These are phyloP conservation scores for Dothistroma pini DNA, from an alignment of 2,329 filamentous ascomycete genomes.

Conservation along the genomic window DNA sequence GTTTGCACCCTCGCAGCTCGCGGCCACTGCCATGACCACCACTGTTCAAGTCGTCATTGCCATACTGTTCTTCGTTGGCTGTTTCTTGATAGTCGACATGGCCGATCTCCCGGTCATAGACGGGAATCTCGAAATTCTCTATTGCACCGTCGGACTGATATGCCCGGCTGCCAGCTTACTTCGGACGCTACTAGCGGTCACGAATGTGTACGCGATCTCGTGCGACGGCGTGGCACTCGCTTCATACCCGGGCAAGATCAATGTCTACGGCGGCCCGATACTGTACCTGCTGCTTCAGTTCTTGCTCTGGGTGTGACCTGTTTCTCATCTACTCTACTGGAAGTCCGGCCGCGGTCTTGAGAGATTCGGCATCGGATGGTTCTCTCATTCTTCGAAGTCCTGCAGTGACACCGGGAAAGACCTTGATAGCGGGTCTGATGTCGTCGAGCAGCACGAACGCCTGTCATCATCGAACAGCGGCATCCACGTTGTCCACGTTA, in stretches of 20 bases:
- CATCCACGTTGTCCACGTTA: conserved; percentile 70
- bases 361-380: conserved; percentile 14
- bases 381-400: too few species aligned
- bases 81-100: too few species aligned
- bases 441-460: conserved; percentile 15
- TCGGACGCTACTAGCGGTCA: too few species aligned
- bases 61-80: too few species aligned
- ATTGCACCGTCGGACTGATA: too few species aligned
- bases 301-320: conserved; percentile 63
- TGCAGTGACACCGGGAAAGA: too few species aligned
- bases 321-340: conserved; percentile 72
- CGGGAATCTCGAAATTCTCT: too few species aligned
- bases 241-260: conserved; percentile 63
- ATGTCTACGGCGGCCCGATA: conserved; percentile 76
- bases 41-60: conserved; percentile 18
- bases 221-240: conserved; percentile 62
- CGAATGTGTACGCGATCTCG: conserved; percentile 77
- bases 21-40: conserved; percentile 6
- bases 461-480: conserved; percentile 56
- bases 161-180: too few species aligned
- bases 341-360: conserved; percentile 58
- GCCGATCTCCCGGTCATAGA: too few species aligned
- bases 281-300: conserved; percentile 73
- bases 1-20: conserved; percentile 48
- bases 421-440: conserved; percentile 9